Percentiles rank a stretch among this genome's conserved stretches.
phyloP scores from a whole-genome alignment of 345 rosid genomes.

The Psidium guajava region DNA sequence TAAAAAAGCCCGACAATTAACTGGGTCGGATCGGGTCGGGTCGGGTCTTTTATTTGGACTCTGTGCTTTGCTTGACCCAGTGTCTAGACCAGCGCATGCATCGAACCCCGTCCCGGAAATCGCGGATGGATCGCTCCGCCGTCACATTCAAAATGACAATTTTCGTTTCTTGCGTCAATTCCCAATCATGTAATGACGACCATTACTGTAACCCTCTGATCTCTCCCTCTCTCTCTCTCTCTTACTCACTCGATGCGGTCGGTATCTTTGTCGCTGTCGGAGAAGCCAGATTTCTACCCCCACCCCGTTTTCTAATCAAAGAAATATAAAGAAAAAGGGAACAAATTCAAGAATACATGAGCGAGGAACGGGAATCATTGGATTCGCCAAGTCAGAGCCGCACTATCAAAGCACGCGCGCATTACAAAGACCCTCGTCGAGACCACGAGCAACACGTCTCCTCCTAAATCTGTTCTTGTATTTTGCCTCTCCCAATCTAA shows the following conservation, averaged over 20 bases:
- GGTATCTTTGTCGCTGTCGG: neutral
- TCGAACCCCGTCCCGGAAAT: neutral
- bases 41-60: neutral
- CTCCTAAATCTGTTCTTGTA: neutral
- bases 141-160: neutral
- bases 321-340: neutral
- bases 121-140: neutral
- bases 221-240: neutral
- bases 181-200: neutral
- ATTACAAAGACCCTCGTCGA: neutral
- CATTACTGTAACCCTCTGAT: neutral
- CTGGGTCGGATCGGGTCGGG: neutral
- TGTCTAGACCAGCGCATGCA: neutral
- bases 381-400: neutral
- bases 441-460: neutral
- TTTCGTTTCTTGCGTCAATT: neutral
- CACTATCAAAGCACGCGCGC: neutral
- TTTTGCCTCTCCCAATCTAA: neutral
- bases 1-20: neutral
- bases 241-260: neutral
- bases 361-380: neutral
- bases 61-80: neutral
- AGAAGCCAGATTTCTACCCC: neutral
- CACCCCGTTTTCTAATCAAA: neutral
- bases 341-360: neutral